Base-by-base conservation (phyloP, 371 early-diverging fungal species). In the Mycotypha africana region DNA sequence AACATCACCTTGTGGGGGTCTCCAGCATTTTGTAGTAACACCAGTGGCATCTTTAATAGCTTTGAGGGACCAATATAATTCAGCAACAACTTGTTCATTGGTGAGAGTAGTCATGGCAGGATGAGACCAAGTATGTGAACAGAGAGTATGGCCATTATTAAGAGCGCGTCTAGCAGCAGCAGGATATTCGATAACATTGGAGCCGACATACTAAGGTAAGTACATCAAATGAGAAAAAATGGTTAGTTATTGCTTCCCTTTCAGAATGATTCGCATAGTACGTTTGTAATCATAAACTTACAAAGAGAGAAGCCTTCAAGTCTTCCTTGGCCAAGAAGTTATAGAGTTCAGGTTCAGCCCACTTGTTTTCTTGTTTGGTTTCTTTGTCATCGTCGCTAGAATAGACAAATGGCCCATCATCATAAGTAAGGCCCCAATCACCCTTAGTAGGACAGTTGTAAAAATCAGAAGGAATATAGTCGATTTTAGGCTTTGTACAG, bases 111-210 rank as follows among this genome's bases (percentile, higher is more conserved):
- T 74, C 67, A 80, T 64, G 31, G 47, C 47, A n/a, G 67, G 62
- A 44, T 82, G 83, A 12, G 71, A 65, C 77, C 77, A 77, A 6
- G 77, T 74, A 47, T 77, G 70, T 6, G 12, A 6, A 28, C 30
- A 28, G 30, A 28, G 30, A 28, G 6, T 6, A 12, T 28, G 6
- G 12, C 30, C 30, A 12, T 28, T 12, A 28, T 28, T 28, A 12
- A 28, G 12, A 28, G 8, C 30, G 6, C 30, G 6, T 12, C 12
- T 28, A 12, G 30, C 30, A 28, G 30, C 30, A 8, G 6, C 30
- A 28, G 30, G 30, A 12, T 8, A 28, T 8, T 6, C 6, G 12
- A 28, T 12, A 28, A 28, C 30, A 28, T 28, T 28, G 12, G 8
- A 6, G 12, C 30, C 30, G 12, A 28, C 30, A 28, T 28, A 28